A percentile compares a stretch with the other conserved stretches of the same genome.
phyloP scores from a whole-genome alignment of 495 filamentous ascomycete species.

The Penicillium canescens region DNA sequence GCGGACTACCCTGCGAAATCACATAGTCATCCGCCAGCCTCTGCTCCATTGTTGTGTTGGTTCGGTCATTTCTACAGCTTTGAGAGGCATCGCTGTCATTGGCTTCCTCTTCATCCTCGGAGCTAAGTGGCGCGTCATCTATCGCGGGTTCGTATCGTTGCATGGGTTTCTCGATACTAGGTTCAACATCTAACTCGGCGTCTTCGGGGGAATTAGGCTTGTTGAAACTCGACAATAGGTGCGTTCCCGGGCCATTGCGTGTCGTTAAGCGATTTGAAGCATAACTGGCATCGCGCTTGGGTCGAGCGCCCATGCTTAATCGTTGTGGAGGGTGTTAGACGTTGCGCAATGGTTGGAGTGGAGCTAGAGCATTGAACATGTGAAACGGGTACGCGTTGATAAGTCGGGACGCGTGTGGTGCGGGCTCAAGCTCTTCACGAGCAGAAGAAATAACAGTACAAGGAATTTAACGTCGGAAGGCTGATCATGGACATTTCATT shows the following conservation, averaged over 20 bases:
- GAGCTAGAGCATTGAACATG: no score
- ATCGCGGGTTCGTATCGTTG: constrained; percentile 16
- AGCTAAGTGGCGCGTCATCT: constrained; percentile 29
- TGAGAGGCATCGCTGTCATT: not conserved
- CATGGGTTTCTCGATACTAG: not conserved
- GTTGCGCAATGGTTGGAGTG: not conserved
- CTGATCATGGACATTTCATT: no score
- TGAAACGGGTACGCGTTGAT: not conserved
- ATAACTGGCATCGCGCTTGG: constrained; percentile 26
- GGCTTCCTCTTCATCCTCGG: constrained; percentile 10
- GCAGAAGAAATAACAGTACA: no score
- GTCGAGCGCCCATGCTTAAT: constrained; percentile 14
- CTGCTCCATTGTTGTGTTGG: constrained; percentile 18
- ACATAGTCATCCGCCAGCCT: constrained; percentile 17
- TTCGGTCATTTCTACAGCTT: not conserved
- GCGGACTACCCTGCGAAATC: not conserved
- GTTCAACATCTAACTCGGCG: not conserved
- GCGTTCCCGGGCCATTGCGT: not conserved
- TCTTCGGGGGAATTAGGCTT: not conserved
- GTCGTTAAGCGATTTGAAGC: constrained; percentile 21
- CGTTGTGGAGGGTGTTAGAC: not conserved
- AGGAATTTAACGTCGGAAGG: no score
- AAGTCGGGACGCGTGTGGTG: not conserved
- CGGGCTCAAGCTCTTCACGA: no score
- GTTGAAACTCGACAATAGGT: constrained; percentile 29